Base-by-base conservation (phyloP, 140 eudicot genomes). In the Anethum foeniculum region DNA sequence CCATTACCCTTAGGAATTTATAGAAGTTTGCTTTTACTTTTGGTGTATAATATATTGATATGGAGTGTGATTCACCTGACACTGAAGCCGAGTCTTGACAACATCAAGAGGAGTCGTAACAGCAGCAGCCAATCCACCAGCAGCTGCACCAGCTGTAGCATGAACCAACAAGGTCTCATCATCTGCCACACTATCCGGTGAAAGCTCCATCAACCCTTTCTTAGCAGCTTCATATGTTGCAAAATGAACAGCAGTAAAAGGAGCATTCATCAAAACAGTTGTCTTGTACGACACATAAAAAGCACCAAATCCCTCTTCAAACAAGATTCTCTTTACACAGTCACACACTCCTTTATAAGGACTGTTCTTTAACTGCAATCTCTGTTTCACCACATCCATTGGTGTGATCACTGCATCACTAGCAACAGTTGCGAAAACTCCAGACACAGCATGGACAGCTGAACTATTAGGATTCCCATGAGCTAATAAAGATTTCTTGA, bases 391-490 rank as follows among this genome's bases (percentile, higher is more conserved):
- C 79, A 89, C 83, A 75, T 89, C 92, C 92, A 89, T 86, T 5
- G 92, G 92, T 46, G 92, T 89, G 13, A 89, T 52, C 77, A 89
- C 92, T 7, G 92, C 92, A 52, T 89, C 92, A 51, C 92, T 89
- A 10, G 85, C 75, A 39, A 86, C 87, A 2, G 92, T 89, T 3
- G 92, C 92, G 1, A 75, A 73, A 32, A 86, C 83, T 2, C 92
- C 92, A 2, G 92, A 82, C 56, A 81, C 85, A 0, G 92, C 92
- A 60, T 89, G 90, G 0, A 86, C 90, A n/a, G 71, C 43, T 18
- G 88, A 75, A 47, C 41, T 84, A 6, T 80, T 80, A 0, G 80
- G 73, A n/a, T 84, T 49, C 21, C 83, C 82, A 3, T 47, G 36
- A 47, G 49, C 75, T 8, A 83, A 77, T 47, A 86, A 76, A 39